Evolutionary conservation across 805 yeast genomes (phyloP).

Genomic region (Phaffomyces thermotolerans): DNA sequence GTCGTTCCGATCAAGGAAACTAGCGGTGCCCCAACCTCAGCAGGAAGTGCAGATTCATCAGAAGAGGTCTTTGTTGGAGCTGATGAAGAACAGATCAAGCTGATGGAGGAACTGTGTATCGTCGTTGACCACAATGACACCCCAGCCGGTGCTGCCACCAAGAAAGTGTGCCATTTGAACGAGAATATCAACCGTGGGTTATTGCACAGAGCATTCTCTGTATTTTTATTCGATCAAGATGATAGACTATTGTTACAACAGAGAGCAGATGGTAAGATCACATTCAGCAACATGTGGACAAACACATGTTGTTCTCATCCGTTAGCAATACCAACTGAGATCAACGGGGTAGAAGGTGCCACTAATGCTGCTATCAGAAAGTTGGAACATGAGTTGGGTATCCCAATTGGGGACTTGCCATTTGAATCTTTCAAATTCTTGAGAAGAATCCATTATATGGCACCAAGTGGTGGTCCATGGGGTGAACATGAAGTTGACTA

Average conservation of each 20-base stretch:
- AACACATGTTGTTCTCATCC: constrained; percentile 99
- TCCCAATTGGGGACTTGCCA: constrained; percentile 51
- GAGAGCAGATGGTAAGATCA: constrained; percentile 93
- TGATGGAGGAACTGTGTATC: constrained; percentile 96
- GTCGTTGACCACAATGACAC: constrained; percentile 82
- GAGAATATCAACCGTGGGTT: constrained; percentile 78
- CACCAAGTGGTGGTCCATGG: constrained; percentile 79
- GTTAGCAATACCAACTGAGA: constrained; percentile 70
- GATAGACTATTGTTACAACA: constrained; percentile 82
- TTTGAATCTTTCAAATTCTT: constrained; percentile 67
- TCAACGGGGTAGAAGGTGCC: constrained; percentile 66
- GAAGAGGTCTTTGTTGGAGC: constrained; percentile 69
- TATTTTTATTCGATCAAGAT: constrained; percentile 79
- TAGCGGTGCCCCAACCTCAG: constrained; percentile 46
- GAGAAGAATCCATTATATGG: constrained; percentile 92
- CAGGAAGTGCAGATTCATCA: constrained; percentile 23
- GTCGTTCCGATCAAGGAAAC: constrained; percentile 56
- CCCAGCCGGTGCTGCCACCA: constrained; percentile 91
- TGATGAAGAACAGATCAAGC: constrained; percentile 86
- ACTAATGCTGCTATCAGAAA: constrained; percentile 88
- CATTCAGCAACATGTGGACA: constrained; percentile 97
- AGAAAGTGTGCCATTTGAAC: constrained; percentile 86
- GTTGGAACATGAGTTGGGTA: constrained; percentile 89
- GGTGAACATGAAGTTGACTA: constrained; percentile 98
- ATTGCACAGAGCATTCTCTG: constrained; percentile 92